These are phyloP conservation scores for Penicillium antarcticum DNA, from an alignment of 495 filamentous ascomycete species.

Conservation along the genomic window DNA sequence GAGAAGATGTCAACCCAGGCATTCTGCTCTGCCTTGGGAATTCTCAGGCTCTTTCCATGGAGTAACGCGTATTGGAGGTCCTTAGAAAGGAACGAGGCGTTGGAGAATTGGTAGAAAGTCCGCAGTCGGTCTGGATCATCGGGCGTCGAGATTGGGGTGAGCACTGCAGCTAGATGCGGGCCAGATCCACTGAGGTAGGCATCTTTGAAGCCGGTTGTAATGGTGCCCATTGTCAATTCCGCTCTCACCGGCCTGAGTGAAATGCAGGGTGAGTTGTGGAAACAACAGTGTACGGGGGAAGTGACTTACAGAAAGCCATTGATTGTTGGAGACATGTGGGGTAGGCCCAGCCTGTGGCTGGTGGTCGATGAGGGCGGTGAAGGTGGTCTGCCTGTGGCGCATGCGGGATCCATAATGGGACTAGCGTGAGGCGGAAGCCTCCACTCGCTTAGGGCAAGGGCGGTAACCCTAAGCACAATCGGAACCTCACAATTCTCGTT, in stretches of 20 bases:
- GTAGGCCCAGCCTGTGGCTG: slow-evolving; percentile 1
- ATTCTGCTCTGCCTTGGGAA: slow-evolving; percentile 61
- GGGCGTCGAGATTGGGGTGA: slow-evolving; percentile 61
- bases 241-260: neutral
- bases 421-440: slow-evolving; percentile 24
- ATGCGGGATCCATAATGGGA: slow-evolving; percentile 10
- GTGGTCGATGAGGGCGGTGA: neutral
- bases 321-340: slow-evolving; percentile 6
- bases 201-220: slow-evolving; percentile 59
- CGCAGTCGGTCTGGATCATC: slow-evolving; percentile 55
- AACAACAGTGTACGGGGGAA: neutral
- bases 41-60: slow-evolving; percentile 47
- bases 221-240: slow-evolving; percentile 53
- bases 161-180: slow-evolving; percentile 61
- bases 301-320: neutral
- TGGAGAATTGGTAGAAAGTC: slow-evolving; percentile 57
- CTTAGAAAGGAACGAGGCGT: slow-evolving; percentile 54
- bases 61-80: slow-evolving; percentile 63
- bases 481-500: slow-evolving; percentile 46
- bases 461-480: slow-evolving; percentile 46
- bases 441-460: slow-evolving; percentile 49
- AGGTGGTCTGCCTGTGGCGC: slow-evolving; percentile 2
- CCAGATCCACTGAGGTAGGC: slow-evolving; percentile 57
- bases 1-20: slow-evolving; percentile 82
- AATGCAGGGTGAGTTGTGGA: neutral